Conservation (phyloP, 2,329 filamentous ascomycete species). For the Ophiostoma sp. region DNA sequence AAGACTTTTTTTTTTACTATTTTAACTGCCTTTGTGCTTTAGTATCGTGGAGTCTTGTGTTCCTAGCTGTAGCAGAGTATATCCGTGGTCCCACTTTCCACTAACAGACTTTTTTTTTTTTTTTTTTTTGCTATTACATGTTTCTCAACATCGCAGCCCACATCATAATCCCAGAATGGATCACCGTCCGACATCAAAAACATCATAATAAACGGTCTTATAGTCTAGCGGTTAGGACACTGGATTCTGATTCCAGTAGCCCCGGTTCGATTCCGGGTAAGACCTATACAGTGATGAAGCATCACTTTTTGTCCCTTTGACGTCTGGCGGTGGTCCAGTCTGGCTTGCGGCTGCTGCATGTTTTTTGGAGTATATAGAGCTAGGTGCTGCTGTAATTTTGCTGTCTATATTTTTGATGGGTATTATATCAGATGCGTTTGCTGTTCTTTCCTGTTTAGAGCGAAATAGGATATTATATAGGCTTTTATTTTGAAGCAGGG, state of each 20-base stretch:
- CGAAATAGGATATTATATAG: too few species aligned
- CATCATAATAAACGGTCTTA: background rate
- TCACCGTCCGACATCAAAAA: background rate
- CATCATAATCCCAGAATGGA: background rate
- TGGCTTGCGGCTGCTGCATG: background rate
- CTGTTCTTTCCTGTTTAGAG: too few species aligned
- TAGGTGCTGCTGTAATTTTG: background rate
- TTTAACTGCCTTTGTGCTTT: background rate
- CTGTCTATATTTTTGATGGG: background rate
- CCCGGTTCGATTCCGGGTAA: constrained; percentile 18
- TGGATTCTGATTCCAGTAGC: constrained; percentile 19
- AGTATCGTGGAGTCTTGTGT: background rate
- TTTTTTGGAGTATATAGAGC: background rate
- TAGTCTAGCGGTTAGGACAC: constrained; percentile 17
- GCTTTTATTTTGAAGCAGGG: too few species aligned
- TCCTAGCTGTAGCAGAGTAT: too few species aligned
- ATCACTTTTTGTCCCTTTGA: background rate
- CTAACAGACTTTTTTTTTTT: background rate
- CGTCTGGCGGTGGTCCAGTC: too few species aligned
- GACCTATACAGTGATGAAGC: background rate
- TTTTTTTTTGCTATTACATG: background rate
- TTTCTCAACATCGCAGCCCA: background rate
- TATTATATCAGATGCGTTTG: background rate
- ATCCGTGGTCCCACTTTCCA: too few species aligned
- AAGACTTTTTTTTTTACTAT: background rate